Evolutionary conservation across 2,329 filamentous ascomycete genomes (phyloP), one percentile per base, ranked within the genome.

Genomic region (Penicillium palitans): DNA sequence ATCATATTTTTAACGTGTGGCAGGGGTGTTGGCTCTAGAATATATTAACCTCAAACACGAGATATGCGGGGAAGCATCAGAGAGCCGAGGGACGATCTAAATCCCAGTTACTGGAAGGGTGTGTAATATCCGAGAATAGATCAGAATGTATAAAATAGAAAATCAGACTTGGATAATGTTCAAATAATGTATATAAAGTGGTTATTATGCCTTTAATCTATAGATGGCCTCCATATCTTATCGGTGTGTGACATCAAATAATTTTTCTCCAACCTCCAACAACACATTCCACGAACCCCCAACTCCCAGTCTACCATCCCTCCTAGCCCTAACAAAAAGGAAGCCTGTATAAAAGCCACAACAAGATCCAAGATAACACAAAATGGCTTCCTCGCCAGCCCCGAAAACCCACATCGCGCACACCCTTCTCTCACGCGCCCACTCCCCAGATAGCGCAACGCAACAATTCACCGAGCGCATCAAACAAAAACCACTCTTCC

Each of bases 401-500:
- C 54, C 70, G 58, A 70, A 68, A 60, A 47, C 72, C 5, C 72
- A 80, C 64, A 76, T 84, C 10, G 87, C 85, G 0, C 82, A 86
- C 63, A 77, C 81, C 8, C 86, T 97, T 51, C 87, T 98, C 53
- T 77, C 83, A 6, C 87, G 90, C 68, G 91, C 91, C 10, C 91
- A 96, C 76, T 88, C 90, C 2, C 88, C 91, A 27, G 83, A 89
- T 63, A 87, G 84, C 57, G 85, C 87, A 55, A 79, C 80, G 35
- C 83, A 86, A 54, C 90, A 96, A 74, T 93, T 89, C 80, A 81
- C 83, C 61, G 90, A 96, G 63, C 92, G 92, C 75, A 86, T 96
- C 72, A 86, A 91, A 68, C 87, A 91, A 71, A 91, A 91, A 47
- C 88, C 91, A 0, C 86, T 97, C 57, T 86, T 89, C 68, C 85